These are phyloP conservation scores for Tremella mesenterica DNA, from an alignment of 768 basidiomycete genomes.

Conservation along the genomic window DNA sequence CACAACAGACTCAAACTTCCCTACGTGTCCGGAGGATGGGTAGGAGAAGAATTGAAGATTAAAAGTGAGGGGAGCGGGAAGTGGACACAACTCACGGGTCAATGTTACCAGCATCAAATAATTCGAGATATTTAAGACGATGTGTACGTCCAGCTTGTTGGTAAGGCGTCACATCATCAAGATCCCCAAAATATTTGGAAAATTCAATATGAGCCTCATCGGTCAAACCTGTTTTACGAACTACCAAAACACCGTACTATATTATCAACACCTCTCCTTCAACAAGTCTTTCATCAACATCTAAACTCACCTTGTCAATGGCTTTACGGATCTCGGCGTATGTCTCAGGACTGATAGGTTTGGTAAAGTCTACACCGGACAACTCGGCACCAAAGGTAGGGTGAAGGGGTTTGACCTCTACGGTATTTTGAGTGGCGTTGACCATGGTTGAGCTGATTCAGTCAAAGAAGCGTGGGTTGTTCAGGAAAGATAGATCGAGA, in stretches of 20 bases:
- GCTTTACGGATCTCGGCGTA: neutral
- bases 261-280: conserved; percentile 1
- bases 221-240: conserved; percentile 38
- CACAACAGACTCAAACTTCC: too few species aligned
- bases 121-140: neutral
- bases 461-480: too few species aligned
- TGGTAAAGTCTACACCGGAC: conserved; percentile 35
- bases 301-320: neutral
- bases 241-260: conserved; percentile 38
- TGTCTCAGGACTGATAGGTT: conserved; percentile 19
- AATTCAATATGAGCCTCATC: conserved; percentile 34
- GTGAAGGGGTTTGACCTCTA: conserved; percentile 28
- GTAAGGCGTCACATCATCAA: conserved; percentile 16
- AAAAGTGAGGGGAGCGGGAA: too few species aligned
- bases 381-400: conserved; percentile 35
- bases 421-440: too few species aligned
- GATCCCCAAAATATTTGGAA: conserved; percentile 27
- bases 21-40: too few species aligned
- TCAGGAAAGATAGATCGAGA: too few species aligned
- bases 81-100: neutral
- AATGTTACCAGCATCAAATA: neutral
- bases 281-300: neutral
- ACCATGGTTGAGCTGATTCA: too few species aligned
- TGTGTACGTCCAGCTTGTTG: neutral
- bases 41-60: too few species aligned